phyloP scores from a whole-genome alignment of 139 green algal genomes.

The Tetratostichococcus sp. region DNA sequence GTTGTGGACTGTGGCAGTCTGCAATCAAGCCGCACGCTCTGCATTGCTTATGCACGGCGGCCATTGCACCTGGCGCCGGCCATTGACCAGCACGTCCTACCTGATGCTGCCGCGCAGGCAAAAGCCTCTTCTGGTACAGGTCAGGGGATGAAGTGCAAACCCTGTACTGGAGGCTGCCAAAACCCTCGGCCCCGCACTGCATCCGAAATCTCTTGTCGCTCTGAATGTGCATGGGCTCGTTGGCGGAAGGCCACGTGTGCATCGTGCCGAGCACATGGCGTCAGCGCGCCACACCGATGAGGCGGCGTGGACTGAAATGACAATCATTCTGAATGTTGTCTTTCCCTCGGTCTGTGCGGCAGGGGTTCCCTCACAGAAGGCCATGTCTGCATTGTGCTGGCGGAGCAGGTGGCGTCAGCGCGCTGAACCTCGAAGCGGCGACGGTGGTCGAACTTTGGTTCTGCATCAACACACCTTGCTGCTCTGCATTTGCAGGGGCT shows the following conservation, averaged over 20 bases:
- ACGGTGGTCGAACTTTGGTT: no score
- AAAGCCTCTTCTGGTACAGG: no score
- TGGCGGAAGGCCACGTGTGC: slow-evolving; percentile 78
- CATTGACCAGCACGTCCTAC: not conserved
- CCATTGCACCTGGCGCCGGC: not conserved
- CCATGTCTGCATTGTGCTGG: slow-evolving; percentile 80
- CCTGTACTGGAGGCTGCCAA: not conserved
- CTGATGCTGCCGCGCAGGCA: not conserved
- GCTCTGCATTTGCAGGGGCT: slow-evolving; percentile 37
- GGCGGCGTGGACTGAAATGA: slow-evolving; percentile 84
- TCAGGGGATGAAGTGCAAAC: no score
- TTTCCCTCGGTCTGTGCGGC: no score
- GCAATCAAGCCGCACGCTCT: no score
- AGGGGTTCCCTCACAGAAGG: slow-evolving; percentile 65
- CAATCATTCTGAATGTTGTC: no score
- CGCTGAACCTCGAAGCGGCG: slow-evolving; percentile 30
- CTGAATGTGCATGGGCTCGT: slow-evolving; percentile 29
- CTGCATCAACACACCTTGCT: no score
- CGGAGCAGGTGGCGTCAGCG: slow-evolving; percentile 63
- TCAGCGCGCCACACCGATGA: slow-evolving; percentile 73
- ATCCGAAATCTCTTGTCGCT: no score
- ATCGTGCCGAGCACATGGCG: slow-evolving; percentile 79
- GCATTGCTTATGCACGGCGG: not conserved
- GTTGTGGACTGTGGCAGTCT: no score
- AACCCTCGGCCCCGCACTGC: no score